Evolutionary conservation across 2,329 filamentous ascomycete genomes (phyloP), one percentile per base, ranked within the genome.

Genomic region (Fusarium nodosum): DNA sequence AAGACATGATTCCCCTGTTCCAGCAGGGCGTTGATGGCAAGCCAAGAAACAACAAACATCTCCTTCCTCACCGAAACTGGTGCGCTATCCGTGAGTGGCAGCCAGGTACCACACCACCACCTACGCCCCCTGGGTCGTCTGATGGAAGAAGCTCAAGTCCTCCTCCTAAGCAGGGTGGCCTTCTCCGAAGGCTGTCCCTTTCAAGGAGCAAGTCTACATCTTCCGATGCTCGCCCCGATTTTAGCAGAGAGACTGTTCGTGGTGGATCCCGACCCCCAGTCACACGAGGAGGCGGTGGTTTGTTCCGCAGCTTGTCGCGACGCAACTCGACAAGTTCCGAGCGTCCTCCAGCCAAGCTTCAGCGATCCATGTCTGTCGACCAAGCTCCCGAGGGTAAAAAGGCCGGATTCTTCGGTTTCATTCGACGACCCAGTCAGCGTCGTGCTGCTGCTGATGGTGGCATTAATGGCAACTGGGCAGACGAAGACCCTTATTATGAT

Each of bases 1-100:
- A 99, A 79, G 90, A 93, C 79, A 97, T 99, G 93, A 96, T 98
- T 44, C 93, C 95, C 1, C 89, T 99, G 65, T 99, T 99, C 78
- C 88, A 86, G 2, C 89, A 93, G 60, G 96, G 97, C 69, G 93
- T 97, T 2, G 94, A 97, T 74, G 93, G 93, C 41, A 97, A 93
- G 78, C 86, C 90, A 22, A 88, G 96, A 66, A 98, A 97, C 80
- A 99, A 99, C 79, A 97, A 93, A 75, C 90, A 91, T 64, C 84
- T 99, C 3, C 84, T 98, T 12, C 94, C 94, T 22, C 91, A 96
- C 62, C 88, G 96, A 33, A 99, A 99, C 78, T 99, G 95, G 93
- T 98, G 95, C 78, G 93, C 93, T 4, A 97, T 99, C 73, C 88
- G 92, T 55, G 87, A 92, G 76, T 98, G 97, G 81, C 84, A 88